Conservation (phyloP, 1,284 basidiomycete genomes). For the Rhodotorula sp. region DNA sequence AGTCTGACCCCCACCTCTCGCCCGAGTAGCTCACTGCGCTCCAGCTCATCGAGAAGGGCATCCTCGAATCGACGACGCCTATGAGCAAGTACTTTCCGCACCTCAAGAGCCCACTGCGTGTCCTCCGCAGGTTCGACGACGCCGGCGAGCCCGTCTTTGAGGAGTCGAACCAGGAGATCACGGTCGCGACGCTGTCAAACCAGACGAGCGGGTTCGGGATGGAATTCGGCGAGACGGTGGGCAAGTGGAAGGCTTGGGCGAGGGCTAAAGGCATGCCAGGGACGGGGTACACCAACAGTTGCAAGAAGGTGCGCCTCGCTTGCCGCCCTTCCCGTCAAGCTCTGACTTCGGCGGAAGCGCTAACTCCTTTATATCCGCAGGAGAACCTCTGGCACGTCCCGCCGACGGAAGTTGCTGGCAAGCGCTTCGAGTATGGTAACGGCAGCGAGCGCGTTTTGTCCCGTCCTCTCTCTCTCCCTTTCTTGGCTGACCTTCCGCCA, state of each 20-base stretch:
- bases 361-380: conserved; percentile 13
- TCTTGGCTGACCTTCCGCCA: not conserved
- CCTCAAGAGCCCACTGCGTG: conserved; percentile 36
- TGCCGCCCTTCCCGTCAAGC: not conserved
- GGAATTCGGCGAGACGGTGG: conserved; percentile 45
- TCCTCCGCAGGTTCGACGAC: conserved; percentile 36
- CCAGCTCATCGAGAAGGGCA: conserved; percentile 46
- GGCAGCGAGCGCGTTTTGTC: conserved; percentile 41
- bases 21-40: conserved; percentile 38
- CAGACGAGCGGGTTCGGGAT: conserved; percentile 49
- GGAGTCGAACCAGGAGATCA: conserved; percentile 33
- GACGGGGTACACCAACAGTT: conserved; percentile 47
- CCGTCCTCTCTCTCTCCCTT: too few species aligned
- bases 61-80: conserved; percentile 43
- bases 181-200: conserved; percentile 45
- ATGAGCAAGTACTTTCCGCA: conserved; percentile 37
- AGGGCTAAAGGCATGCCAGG: conserved; percentile 28
- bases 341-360: not conserved
- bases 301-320: conserved; percentile 43
- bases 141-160: conserved; percentile 36
- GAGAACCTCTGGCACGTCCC: conserved; percentile 49
- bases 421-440: conserved; percentile 47
- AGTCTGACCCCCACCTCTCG: not conserved
- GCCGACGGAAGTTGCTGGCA: conserved; percentile 43
- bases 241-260: conserved; percentile 41